Evolutionary conservation across 2,329 filamentous ascomycete species (phyloP), one percentile per base, ranked within the genome.

Genomic region (Hypoxylon sp.): DNA sequence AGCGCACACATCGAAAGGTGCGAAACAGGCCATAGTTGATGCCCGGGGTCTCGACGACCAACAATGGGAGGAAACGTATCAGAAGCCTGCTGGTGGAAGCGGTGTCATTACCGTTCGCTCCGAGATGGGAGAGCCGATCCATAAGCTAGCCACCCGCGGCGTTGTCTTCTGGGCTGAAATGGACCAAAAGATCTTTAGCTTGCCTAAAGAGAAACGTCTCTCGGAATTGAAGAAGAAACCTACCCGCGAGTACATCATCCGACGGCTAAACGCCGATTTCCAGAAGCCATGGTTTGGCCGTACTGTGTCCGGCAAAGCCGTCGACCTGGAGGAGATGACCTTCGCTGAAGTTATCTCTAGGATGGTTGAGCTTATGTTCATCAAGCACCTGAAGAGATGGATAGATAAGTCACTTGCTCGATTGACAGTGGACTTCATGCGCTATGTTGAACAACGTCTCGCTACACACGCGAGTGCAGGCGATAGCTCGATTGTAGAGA

Each of bases 231-330:
- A 78, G 71, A 79, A 79, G 70, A 80, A 79, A 16, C 61, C 77
- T 45, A 68, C 59, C 8, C 67, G 64, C 42, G 77, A 80, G 11
- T 77, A 81, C 72, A 81, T 84, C 69, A 81, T 83, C 67, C 74
- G 76, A 52, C 78, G 78, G 64, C 74, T 84, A 16, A 83, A 84
- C 70, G 78, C 78, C 46, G 81, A 83, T 67, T 83, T 80, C 73
- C 79, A 82, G 52, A 83, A 83, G 62, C 78, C 80, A 11, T 84
- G 81, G 81, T 84, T 84, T 54, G 81, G 80, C 16, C 74, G 73
- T 42, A 82, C 80, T 71, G 74, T 76, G 53, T 74, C 75, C 5
- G 80, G 80, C 33, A 75, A 80, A 56, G 77, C 77, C 11, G 80
- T 81, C 8, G 81, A 83, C 49, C 73, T 83, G 11, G 78, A 79